These are phyloP conservation scores for Ophiostoma tasmaniense DNA, from an alignment of 2,329 filamentous ascomycete species.

Conservation along the genomic window DNA sequence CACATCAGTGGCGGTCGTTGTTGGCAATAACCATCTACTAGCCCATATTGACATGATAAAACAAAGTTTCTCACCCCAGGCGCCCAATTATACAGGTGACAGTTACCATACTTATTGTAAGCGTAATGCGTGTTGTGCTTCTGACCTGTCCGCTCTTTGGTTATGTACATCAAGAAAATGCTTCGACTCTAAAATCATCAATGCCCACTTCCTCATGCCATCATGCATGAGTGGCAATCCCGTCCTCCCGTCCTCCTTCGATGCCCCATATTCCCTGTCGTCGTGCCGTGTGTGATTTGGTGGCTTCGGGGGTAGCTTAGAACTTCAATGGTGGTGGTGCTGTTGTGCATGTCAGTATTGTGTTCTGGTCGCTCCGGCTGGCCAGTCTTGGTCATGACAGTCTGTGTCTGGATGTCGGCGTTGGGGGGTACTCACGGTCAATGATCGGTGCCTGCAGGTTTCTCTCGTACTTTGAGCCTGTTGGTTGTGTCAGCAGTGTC, in stretches of 20 bases:
- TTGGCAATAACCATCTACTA: too few relatives aligned
- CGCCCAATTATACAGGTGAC: neutral
- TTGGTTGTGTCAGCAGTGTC: neutral
- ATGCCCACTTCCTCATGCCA: neutral
- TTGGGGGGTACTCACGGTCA: slow-evolving; percentile 56
- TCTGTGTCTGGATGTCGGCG: neutral
- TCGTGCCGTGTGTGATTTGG: neutral
- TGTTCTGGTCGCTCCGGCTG: neutral
- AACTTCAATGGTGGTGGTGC: slow-evolving; percentile 45
- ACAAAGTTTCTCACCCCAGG: neutral
- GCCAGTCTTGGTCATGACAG: neutral
- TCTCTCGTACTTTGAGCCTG: slow-evolving; percentile 92
- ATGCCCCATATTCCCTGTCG: neutral
- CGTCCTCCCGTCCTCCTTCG: neutral
- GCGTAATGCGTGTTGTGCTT: neutral
- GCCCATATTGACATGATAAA: too few relatives aligned
- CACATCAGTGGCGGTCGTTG: too few relatives aligned
- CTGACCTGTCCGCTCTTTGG: neutral
- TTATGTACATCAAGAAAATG: slow-evolving; percentile 12
- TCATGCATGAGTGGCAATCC: slow-evolving; percentile 25
- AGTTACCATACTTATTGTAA: neutral
- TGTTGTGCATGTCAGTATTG: slow-evolving; percentile 22
- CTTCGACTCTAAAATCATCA: neutral
- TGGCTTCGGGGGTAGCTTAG: slow-evolving; percentile 21
- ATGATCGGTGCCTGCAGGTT: slow-evolving; percentile 76